A percentile compares a stretch with the other conserved stretches of the same genome.
Evolutionary conservation across 331 rosid genomes (phyloP).

Genomic region (Ulmus americana): DNA sequence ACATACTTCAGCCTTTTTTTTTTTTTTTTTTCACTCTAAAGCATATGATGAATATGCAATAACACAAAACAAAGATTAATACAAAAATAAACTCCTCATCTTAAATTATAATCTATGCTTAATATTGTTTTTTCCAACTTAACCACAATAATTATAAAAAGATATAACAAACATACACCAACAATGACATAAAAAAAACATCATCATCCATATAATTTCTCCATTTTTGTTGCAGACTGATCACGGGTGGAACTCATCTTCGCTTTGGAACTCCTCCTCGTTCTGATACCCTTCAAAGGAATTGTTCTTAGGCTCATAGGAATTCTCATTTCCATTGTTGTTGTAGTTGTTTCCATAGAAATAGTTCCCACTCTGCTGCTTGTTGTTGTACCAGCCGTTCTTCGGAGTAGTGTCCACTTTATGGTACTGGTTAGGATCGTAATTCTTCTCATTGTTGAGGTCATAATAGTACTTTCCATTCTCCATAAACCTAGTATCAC

Average conservation of each 20-base stretch:
- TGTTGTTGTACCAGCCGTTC: constrained; percentile 29
- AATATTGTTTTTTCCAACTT: constrained; percentile 12
- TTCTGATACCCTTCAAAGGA: constrained; percentile 57
- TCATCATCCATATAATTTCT: not conserved
- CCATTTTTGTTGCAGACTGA: not conserved
- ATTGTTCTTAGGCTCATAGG: constrained; percentile 32
- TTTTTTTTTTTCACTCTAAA: too few relatives aligned
- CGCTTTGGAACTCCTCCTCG: constrained; percentile 27
- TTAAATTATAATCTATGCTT: not conserved
- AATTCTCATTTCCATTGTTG: constrained; percentile 35
- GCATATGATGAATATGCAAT: not conserved
- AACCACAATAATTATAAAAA: constrained; percentile 7
- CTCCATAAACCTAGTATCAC: constrained; percentile 72
- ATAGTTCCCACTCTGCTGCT: constrained; percentile 15
- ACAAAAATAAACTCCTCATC: not conserved
- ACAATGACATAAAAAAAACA: not conserved
- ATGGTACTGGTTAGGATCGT: constrained; percentile 35
- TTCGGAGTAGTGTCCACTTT: constrained; percentile 14
- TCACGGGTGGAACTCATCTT: constrained; percentile 28
- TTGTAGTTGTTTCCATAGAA: constrained; percentile 18
- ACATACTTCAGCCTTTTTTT: too few relatives aligned
- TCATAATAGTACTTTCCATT: constrained; percentile 61
- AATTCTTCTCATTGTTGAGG: constrained; percentile 22
- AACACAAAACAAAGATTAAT: not conserved
- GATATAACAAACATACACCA: not conserved